Base-by-base conservation (phyloP, 306 rosid species). In the Trifolium fragiferum region DNA sequence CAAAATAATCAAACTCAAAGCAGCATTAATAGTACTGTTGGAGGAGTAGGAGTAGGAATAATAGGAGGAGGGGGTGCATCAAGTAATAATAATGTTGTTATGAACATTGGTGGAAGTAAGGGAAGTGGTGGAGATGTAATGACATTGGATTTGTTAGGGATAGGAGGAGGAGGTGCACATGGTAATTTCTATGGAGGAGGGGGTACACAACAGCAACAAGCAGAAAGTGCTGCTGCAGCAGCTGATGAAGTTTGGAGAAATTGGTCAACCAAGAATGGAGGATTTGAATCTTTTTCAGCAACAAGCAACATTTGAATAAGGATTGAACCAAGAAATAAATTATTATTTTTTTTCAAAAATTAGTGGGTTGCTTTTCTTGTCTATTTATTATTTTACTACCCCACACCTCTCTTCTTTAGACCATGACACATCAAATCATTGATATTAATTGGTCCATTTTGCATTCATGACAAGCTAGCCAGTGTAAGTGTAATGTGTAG, bases 61-160 rank as follows among this genome's bases (percentile, higher is more conserved):
- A 8, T 2, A 7, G 40, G 82, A 66, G 74, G 41, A 68, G 80
- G 82, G n/a, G 82, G 82, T 54, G 30, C 60, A 27, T 27, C 73
- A 10, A 64, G 78, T 78, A 30, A 50, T 58, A 58, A 30, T 60
- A 32, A 54, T 54, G 13, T 30, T 81, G 63, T 19, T 61, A 46
- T 57, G 53, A 44, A 74, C 44, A 76, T 57, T 44, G 74, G 66
- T 78, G 85, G 78, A 23, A 18, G 40, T 68, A 85, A 70, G 13
- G 89, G 75, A 63, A 44, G 84, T 5, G 79, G 84, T 5, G 79
- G 70, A 2, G 92, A 82, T 80, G 80, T 83, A 13, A 79, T 75
- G 92, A 93, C 98, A 3, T 41, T 93, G 53, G 93, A 93, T 64
- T 90, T 93, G 72, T 84, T 93, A 84, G 96, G 98, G 55, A 81